Evolutionary conservation across 2,329 filamentous ascomycete species (phyloP).

Genomic region (Elsinoe perseae): DNA sequence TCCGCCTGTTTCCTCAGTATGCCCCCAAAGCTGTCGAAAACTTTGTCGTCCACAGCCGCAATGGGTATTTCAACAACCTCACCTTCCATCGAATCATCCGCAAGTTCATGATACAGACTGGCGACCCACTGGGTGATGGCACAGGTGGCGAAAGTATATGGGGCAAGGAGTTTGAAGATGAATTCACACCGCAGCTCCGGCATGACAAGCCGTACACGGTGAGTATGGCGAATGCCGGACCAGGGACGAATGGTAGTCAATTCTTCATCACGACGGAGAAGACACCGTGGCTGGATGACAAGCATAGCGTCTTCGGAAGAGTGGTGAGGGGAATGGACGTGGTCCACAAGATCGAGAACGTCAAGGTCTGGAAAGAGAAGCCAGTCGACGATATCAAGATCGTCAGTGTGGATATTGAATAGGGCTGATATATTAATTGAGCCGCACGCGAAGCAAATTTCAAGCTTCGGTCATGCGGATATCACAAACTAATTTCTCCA

Average conservation of each 20-base stretch:
- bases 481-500: neutral
- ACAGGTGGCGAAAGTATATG: conserved; percentile 88
- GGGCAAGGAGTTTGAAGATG: conserved; percentile 87
- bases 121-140: conserved; percentile 79
- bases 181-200: conserved; percentile 72
- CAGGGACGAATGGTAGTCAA: conserved; percentile 90
- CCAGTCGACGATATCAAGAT: conserved; percentile 97
- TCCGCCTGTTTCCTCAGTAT: conserved; percentile 85
- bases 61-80: conserved; percentile 93
- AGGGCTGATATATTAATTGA: neutral
- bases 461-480: conserved; percentile 3
- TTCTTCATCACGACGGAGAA: conserved; percentile 99
- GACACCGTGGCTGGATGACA: conserved; percentile 90
- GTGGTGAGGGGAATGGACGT: conserved; percentile 88
- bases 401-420: conserved; percentile 59
- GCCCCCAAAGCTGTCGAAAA: conserved; percentile 96
- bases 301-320: conserved; percentile 92
- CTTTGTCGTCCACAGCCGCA: conserved; percentile 83
- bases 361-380: conserved; percentile 80
- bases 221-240: conserved; percentile 95
- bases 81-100: conserved; percentile 96
- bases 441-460: neutral
- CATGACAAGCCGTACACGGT: conserved; percentile 96
- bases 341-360: conserved; percentile 90
- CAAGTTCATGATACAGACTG: conserved; percentile 96